A percentile compares a stretch with the other conserved stretches of the same genome.
phyloP scores from a whole-genome alignment of 345 rosid genomes.

The Euphorbia lathyris region DNA sequence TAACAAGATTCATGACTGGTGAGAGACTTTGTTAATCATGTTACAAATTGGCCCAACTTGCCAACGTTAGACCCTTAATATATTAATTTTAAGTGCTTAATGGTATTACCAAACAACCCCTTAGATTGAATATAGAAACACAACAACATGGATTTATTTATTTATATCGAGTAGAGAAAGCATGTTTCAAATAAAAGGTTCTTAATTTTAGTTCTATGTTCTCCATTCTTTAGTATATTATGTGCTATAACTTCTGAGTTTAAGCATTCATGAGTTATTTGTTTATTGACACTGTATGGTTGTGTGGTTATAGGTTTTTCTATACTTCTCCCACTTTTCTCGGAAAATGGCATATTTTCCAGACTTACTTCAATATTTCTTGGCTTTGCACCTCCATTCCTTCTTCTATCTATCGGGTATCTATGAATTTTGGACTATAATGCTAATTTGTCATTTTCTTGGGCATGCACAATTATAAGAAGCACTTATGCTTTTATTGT shows the following conservation, averaged over 20 bases:
- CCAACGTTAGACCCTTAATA: too few species aligned
- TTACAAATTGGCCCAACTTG: too few species aligned
- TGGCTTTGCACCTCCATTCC: conserved; percentile 88
- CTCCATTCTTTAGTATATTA: neutral
- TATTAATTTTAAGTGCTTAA: too few species aligned
- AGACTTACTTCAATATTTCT: conserved; percentile 81
- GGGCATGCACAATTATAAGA: conserved; percentile 2
- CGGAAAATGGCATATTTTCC: conserved; percentile 63
- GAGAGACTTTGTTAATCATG: too few species aligned
- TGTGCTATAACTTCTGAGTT: neutral
- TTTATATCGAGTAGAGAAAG: neutral
- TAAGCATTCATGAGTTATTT: neutral
- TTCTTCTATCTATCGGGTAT: conserved; percentile 91
- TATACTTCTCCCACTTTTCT: conserved; percentile 77
- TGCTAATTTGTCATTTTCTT: conserved; percentile 3
- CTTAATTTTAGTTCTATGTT: neutral
- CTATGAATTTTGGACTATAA: conserved; percentile 7
- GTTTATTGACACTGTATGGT: neutral
- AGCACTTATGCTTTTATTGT: conserved; percentile 6
- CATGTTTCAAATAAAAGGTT: neutral
- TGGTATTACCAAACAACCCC: too few species aligned
- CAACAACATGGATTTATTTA: neutral
- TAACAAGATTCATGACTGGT: too few species aligned
- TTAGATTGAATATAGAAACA: too few species aligned
- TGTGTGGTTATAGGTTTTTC: conserved; percentile 55